Base-by-base conservation (phyloP, 345 rosid genomes). In the Cardamine chenopodiifolia region DNA sequence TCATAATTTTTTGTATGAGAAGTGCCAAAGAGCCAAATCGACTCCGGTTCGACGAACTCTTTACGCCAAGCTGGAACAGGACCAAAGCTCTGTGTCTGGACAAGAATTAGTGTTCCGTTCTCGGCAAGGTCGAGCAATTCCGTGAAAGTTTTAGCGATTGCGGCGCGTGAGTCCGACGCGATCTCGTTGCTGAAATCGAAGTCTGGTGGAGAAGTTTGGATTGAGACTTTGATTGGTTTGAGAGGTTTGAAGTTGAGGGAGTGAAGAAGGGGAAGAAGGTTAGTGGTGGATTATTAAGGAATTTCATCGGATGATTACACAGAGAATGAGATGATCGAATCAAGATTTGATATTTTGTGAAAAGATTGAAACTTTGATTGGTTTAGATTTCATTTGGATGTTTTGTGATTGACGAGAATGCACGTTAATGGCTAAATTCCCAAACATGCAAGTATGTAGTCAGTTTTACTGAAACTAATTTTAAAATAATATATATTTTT, bases 31-130 rank as follows among this genome's bases (percentile, higher is more conserved):
- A 92, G 75, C 99, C 97, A 89, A 58, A 95, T 89, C 13, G 83
- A 68, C 25, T 90, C 90, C 15, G 93, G 97, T 72, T 92, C 97
- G 6, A 87, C 86, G 54, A 87, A 89, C 63, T 83, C 88, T 3
- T 85, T 73, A 79, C 96, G 88, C 97, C 99, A 92, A 34, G 87
- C 55, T 9, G 91, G 97, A 17, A 85, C 85, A 1, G 97, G 97
- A 15, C 91, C 92, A 56, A 85, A 90, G 72, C 77, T 83, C 48
- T 62, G 68, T 84, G 86, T 91, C 83, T 86, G 80, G 26, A 87
- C 76, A 34, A 92, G 69, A 20, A 95, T 78, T 29, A 92, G 68
- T 14, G 78, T 82, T 13, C 93, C 93, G 4, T 68, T 74, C 15
- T 85, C 88, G 7, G 93, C 97, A 82, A 89, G 82, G 77, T 90